Evolutionary conservation across 208 protist species (phyloP).

Genomic region (Leishmania amazonensis): DNA sequence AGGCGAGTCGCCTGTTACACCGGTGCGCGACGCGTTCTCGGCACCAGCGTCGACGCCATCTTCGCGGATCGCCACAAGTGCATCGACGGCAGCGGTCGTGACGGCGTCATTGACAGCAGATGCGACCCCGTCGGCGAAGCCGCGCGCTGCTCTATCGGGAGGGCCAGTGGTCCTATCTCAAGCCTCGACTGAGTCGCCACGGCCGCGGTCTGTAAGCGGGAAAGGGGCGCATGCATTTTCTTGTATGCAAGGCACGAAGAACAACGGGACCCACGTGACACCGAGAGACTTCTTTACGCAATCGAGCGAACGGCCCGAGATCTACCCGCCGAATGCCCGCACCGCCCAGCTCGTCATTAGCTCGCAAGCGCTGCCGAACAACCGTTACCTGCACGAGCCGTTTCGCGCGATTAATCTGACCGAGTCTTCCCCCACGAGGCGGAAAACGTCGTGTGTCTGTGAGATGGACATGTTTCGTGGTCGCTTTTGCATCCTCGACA

Average conservation of each 20-base stretch:
- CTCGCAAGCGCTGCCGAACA: conserved; percentile 73
- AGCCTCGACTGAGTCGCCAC: neutral
- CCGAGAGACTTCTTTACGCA: conserved; percentile 30
- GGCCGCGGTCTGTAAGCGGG: neutral
- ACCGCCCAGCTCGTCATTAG: conserved; percentile 45
- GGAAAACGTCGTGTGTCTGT: conserved; percentile 70
- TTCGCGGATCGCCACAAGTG: neutral
- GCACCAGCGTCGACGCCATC: neutral
- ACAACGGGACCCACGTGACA: conserved; percentile 18
- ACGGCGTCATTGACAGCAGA: neutral
- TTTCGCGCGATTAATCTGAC: conserved; percentile 69
- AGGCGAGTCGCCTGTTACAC: neutral
- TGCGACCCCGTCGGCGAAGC: neutral
- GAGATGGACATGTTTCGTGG: conserved; percentile 60
- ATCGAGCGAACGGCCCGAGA: conserved; percentile 37
- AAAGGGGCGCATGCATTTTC: neutral
- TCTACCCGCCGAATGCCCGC: conserved; percentile 41
- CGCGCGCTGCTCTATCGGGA: neutral
- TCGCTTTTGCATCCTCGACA: conserved; percentile 59
- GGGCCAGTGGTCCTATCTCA: neutral
- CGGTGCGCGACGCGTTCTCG: neutral
- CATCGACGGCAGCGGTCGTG: neutral
- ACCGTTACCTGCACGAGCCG: conserved; percentile 57
- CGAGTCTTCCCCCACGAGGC: conserved; percentile 27
- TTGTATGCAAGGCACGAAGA: neutral